phyloP scores from a whole-genome alignment of 257 asterid species.

The Solanum virginianum region DNA sequence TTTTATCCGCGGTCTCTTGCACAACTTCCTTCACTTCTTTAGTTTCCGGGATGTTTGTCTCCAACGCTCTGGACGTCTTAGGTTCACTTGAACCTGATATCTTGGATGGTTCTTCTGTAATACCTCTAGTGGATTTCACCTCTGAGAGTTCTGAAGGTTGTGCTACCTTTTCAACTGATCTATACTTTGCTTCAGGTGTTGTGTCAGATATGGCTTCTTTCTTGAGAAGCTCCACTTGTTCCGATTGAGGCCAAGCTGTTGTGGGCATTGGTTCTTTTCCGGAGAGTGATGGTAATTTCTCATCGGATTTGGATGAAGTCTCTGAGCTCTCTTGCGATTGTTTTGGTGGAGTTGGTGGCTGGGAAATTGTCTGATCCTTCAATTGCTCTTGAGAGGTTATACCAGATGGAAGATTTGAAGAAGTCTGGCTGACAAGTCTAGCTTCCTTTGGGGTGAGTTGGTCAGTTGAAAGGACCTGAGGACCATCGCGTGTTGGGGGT shows the following conservation, averaged over 20 bases:
- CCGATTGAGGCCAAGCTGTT: conserved; percentile 4
- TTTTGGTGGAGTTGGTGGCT: conserved; percentile 21
- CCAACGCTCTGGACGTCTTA: conserved; percentile 11
- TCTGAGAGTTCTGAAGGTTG: conserved; percentile 12
- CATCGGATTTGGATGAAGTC: conserved; percentile 5
- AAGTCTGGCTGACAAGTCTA: conserved; percentile 16
- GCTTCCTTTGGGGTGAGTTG: conserved; percentile 6
- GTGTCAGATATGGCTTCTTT: conserved; percentile 4
- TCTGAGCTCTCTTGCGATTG: conserved; percentile 12
- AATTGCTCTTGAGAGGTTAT: not conserved
- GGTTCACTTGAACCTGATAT: conserved; percentile 2
- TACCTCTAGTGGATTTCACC: not conserved
- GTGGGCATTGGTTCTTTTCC: conserved; percentile 13
- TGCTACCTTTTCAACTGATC: not conserved
- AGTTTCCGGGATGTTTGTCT: not conserved
- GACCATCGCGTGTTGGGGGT: conserved; percentile 13
- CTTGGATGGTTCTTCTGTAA: conserved; percentile 4
- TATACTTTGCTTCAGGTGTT: not conserved
- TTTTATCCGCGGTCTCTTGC: conserved; percentile 12
- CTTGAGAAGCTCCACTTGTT: conserved; percentile 9
- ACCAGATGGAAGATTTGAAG: conserved; percentile 22
- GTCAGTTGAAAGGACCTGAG: conserved; percentile 6
- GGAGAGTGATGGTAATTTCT: not conserved
- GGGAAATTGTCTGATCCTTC: not conserved
- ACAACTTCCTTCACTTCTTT: conserved; percentile 39